Percentiles rank a stretch among this genome's conserved stretches.
Evolutionary conservation across 2,329 filamentous ascomycete genomes (phyloP).

Genomic region (Rasamsonia emersonii): DNA sequence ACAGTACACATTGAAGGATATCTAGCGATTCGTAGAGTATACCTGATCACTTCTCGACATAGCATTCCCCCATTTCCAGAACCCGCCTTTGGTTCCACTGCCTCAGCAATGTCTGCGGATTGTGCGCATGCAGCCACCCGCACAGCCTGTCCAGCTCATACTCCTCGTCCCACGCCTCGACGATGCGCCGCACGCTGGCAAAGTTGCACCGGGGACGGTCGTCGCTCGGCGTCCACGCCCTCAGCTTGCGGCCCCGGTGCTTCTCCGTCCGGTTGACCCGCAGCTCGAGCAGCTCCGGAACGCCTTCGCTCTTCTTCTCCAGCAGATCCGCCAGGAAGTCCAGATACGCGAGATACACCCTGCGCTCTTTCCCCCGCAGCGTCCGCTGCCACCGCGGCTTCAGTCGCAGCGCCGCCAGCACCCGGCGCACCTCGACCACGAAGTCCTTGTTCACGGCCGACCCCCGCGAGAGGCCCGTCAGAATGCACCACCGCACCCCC

Average conservation of each 20-base stretch:
- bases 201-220: conserved; percentile 9
- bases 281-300: conserved; percentile 11
- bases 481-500: conserved; percentile 34
- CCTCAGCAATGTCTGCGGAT: conserved; percentile 8
- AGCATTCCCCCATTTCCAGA: no score
- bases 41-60: no score
- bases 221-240: conserved; percentile 8
- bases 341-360: conserved; percentile 14
- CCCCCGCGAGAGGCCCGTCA: conserved; percentile 26
- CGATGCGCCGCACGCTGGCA: conserved; percentile 7
- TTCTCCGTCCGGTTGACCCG: conserved; percentile 9
- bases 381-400: conserved; percentile 1
- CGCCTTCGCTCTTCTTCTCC: conserved; percentile 16
- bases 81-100: conserved; percentile 11
- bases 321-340: conserved; percentile 13
- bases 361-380: conserved; percentile 1
- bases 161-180: conserved; percentile 21
- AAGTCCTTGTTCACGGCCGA: conserved; percentile 24
- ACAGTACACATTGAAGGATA: no score
- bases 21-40: no score
- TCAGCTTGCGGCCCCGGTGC: conserved; percentile 8
- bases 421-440: conserved; percentile 23
- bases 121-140: conserved; percentile 11
- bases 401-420: conserved; percentile 12
- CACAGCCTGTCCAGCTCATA: conserved; percentile 18